These are phyloP conservation scores for Annulohypoxylon stygium DNA, from an alignment of 495 filamentous ascomycete genomes.

Conservation along the genomic window DNA sequence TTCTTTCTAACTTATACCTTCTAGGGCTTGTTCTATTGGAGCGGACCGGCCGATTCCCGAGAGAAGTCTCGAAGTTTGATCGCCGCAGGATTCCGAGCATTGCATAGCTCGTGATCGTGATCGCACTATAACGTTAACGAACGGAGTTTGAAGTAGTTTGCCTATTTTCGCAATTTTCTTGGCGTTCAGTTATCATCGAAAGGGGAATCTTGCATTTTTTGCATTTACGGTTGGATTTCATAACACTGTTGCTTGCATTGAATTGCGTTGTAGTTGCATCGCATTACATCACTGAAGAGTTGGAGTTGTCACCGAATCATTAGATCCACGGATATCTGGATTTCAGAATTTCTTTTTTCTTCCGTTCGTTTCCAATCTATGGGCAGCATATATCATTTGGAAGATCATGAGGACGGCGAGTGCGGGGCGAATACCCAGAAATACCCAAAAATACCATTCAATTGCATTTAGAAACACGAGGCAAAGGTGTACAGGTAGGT, in stretches of 20 bases:
- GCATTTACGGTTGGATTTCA: conserved; percentile 20
- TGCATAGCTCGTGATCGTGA: conserved; percentile 66
- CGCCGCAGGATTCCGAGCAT: conserved; percentile 77
- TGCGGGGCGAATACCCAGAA: conserved; percentile 18
- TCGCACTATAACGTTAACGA: not conserved
- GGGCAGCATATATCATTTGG: conserved; percentile 17
- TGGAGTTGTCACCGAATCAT: conserved; percentile 16
- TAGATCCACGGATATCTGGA: not conserved
- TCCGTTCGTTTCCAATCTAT: conserved; percentile 15
- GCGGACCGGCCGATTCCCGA: conserved; percentile 81
- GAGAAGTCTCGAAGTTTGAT: conserved; percentile 77
- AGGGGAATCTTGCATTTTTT: conserved; percentile 12
- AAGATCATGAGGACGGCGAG: not conserved
- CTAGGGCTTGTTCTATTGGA: conserved; percentile 90
- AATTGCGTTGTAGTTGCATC: conserved; percentile 14
- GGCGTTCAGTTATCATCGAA: conserved; percentile 24
- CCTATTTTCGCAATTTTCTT: conserved; percentile 28
- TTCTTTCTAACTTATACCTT: conserved; percentile 29
- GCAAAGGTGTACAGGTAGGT: conserved; percentile 21
- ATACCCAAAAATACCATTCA: not conserved
- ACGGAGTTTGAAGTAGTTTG: conserved; percentile 31
- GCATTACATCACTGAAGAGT: conserved; percentile 20
- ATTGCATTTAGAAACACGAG: conserved; percentile 8
- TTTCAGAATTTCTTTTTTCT: not conserved
- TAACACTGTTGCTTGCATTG: not conserved